phyloP scores from a whole-genome alignment of 2,329 filamentous ascomycete genomes.

The Rachicladosporium sp. region DNA sequence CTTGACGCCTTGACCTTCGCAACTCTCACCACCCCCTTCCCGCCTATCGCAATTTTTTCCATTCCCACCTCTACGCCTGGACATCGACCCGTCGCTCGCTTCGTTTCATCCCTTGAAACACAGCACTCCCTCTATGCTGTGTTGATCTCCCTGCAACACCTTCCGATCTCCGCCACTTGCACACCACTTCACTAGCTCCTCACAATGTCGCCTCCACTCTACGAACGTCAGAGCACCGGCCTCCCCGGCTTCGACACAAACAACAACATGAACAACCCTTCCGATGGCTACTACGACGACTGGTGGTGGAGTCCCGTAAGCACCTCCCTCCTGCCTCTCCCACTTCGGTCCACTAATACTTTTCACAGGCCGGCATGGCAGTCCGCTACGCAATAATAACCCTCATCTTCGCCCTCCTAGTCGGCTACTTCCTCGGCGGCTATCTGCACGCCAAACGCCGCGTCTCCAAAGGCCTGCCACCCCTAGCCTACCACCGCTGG shows the following conservation, averaged over 20 bases:
- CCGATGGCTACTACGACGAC: constrained; percentile 3
- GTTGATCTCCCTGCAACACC: no score
- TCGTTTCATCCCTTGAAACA: no score
- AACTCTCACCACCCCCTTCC: no score
- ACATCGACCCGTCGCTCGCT: no score
- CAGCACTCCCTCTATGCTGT: no score
- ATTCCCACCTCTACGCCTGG: no score
- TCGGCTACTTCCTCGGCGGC: constrained; percentile 53
- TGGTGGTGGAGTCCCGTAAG: constrained; percentile 19
- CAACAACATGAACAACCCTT: constrained; percentile 1
- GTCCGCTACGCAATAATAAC: constrained; percentile 62
- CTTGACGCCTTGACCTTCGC: no score
- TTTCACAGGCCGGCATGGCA: constrained; percentile 47
- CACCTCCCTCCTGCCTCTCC: no score
- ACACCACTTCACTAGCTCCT: no score
- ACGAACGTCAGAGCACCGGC: constrained; percentile 2
- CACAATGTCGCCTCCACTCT: background rate
- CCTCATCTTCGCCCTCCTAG: constrained; percentile 45
- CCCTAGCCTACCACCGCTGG: constrained; percentile 55
- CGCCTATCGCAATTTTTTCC: no score
- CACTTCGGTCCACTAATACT: background rate
- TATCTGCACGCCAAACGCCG: constrained; percentile 58
- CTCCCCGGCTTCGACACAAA: background rate
- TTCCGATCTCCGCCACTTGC: no score
- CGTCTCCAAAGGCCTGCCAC: constrained; percentile 51